phyloP scores from a whole-genome alignment of 2,329 filamentous ascomycete species.

The Achaetomium macrosporum region DNA sequence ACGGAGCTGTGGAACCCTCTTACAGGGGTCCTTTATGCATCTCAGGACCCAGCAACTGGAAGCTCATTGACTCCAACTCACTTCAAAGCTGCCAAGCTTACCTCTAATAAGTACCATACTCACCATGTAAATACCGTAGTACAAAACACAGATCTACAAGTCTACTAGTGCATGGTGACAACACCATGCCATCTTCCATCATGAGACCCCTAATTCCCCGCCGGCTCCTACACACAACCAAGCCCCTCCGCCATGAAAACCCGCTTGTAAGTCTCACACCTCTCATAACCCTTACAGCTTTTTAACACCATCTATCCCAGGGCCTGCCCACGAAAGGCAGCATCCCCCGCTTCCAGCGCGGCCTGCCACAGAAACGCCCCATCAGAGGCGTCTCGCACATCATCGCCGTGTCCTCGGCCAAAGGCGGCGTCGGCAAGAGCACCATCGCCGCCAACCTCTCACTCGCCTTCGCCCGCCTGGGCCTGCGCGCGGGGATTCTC shows the following conservation, averaged over 20 bases:
- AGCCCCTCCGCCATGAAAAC: conserved; percentile 69
- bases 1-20: conserved; percentile 1
- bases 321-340: conserved; percentile 75
- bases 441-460: conserved; percentile 87
- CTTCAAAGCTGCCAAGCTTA: not conserved
- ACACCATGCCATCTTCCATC: not conserved
- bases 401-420: conserved; percentile 95
- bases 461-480: conserved; percentile 74
- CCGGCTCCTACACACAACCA: conserved; percentile 28
- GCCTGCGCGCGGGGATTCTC: conserved; percentile 77
- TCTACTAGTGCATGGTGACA: not conserved
- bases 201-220: conserved; percentile 27
- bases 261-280: conserved; percentile 57
- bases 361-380: conserved; percentile 71
- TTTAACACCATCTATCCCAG: conserved; percentile 40
- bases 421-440: conserved; percentile 96
- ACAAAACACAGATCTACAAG: not conserved
- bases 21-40: conserved; percentile 4
- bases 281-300: not conserved
- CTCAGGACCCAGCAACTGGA: not conserved
- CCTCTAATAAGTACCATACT: not conserved
- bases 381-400: conserved; percentile 84
- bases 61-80: not conserved
- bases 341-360: conserved; percentile 70
- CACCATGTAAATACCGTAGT: not conserved